Percentiles rank a stretch among this genome's conserved stretches.
phyloP scores from a whole-genome alignment of 2,329 filamentous ascomycete species.

The Diaporthe longicolla region DNA sequence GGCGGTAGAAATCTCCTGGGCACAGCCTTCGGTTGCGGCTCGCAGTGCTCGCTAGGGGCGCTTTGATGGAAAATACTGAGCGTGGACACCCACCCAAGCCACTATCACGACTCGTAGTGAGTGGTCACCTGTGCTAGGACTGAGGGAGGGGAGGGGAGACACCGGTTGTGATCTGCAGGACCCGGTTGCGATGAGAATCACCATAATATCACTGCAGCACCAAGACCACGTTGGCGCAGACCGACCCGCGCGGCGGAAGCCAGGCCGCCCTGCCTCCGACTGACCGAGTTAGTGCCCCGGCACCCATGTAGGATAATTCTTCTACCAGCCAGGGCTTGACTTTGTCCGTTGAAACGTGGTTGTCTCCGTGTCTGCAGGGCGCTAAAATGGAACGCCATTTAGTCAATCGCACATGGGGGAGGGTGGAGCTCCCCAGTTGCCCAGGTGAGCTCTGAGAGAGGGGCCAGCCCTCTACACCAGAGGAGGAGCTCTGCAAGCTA shows the following conservation, averaged over 20 bases:
- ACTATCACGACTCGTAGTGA: slow-evolving; percentile 34
- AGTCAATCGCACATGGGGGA: slow-evolving; percentile 1
- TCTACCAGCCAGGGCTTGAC: slow-evolving; percentile 20
- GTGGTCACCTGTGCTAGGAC: slow-evolving; percentile 14
- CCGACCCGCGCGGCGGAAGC: slow-evolving; percentile 6
- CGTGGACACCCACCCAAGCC: slow-evolving; percentile 20
- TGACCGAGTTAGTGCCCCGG: slow-evolving; percentile 17
- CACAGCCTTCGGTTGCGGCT: neutral
- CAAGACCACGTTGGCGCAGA: slow-evolving; percentile 15
- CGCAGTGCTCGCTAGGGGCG: slow-evolving; percentile 21
- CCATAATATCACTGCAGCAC: slow-evolving; percentile 7
- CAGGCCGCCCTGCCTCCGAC: slow-evolving; percentile 13
- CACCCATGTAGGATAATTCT: neutral
- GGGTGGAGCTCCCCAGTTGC: neutral
- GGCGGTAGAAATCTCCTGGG: slow-evolving; percentile 7
- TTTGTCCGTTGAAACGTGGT: slow-evolving; percentile 36
- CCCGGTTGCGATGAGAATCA: neutral
- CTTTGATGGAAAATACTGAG: slow-evolving; percentile 14
- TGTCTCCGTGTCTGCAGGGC: slow-evolving; percentile 32
- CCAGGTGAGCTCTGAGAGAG: neutral
- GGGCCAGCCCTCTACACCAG: neutral
- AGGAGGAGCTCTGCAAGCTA: slow-evolving; percentile 14
- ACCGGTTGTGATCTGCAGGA: slow-evolving; percentile 20
- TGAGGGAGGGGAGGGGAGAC: neutral
- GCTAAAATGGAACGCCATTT: slow-evolving; percentile 20